Percentiles rank a stretch among this genome's conserved stretches.
Conservation (phyloP, 768 basidiomycete genomes). For the Pisolithus marmoratus region DNA sequence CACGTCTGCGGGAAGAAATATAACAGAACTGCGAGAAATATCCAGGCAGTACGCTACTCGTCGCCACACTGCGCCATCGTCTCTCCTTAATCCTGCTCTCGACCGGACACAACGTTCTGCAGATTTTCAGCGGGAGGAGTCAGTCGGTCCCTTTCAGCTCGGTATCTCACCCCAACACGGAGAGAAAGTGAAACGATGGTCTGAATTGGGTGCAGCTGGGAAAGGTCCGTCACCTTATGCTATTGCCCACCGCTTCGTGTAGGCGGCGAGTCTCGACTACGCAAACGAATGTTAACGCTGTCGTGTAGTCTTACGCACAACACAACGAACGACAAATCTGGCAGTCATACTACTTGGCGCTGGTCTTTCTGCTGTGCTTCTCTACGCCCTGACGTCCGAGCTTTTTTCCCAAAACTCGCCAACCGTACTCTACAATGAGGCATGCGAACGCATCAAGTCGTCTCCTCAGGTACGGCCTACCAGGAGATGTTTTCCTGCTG, state of each 20-base stretch:
- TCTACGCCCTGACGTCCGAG: slow-evolving; percentile 76
- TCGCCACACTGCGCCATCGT: slow-evolving; percentile 38
- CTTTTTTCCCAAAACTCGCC: slow-evolving; percentile 86
- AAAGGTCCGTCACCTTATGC: slow-evolving; percentile 49
- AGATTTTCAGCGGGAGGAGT: slow-evolving; percentile 42
- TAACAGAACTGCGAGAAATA: background rate
- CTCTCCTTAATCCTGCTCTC: slow-evolving; percentile 58
- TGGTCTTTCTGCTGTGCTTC: slow-evolving; percentile 66
- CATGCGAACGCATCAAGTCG: slow-evolving; percentile 44
- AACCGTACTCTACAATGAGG: slow-evolving; percentile 67
- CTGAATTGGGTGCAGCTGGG: slow-evolving; percentile 66
- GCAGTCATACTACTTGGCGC: slow-evolving; percentile 69
- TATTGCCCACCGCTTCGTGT: background rate
- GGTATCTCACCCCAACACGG: slow-evolving; percentile 56
- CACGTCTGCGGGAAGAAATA: background rate
- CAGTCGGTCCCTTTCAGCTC: slow-evolving; percentile 74
- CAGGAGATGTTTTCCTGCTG: background rate
- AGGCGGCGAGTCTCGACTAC: background rate
- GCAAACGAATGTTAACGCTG: background rate
- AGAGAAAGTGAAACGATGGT: slow-evolving; percentile 68
- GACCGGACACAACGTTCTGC: slow-evolving; percentile 47
- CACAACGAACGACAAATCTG: slow-evolving; percentile 47
- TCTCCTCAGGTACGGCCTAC: slow-evolving; percentile 37
- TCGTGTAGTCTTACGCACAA: slow-evolving; percentile 43
- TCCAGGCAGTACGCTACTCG: slow-evolving; percentile 43